Conservation (phyloP, 2,329 filamentous ascomycete genomes). For the Byssothecium circinans region DNA sequence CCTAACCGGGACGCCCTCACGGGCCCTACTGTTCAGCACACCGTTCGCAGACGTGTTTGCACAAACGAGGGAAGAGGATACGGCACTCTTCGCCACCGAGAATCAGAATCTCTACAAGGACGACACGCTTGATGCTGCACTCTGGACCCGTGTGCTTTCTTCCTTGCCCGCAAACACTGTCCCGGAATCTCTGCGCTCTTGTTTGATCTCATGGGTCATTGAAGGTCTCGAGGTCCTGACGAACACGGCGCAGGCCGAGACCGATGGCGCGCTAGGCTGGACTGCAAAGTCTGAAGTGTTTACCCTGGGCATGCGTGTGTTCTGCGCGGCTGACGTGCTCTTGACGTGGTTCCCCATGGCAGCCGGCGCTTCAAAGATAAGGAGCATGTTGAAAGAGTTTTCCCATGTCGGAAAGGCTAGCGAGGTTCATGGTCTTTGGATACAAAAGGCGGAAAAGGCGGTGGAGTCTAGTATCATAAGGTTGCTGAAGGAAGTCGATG, state of each 20-base stretch:
- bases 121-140: constrained; percentile 69
- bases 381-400: constrained; percentile 30
- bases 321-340: constrained; percentile 48
- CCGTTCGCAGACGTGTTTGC: constrained; percentile 27
- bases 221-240: constrained; percentile 54
- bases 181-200: constrained; percentile 21
- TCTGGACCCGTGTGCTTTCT: constrained; percentile 64
- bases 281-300: constrained; percentile 69
- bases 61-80: constrained; percentile 40
- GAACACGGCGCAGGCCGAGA: constrained; percentile 34
- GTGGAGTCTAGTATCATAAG: constrained; percentile 15
- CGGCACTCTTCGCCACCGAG: constrained; percentile 80
- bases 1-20: constrained; percentile 35
- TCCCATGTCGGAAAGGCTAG: constrained; percentile 18
- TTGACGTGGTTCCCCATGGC: constrained; percentile 23
- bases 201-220: constrained; percentile 50
- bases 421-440: constrained; percentile 42
- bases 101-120: constrained; percentile 95
- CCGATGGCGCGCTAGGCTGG: constrained; percentile 73
- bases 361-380: constrained; percentile 23
- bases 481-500: neutral
- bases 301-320: constrained; percentile 54
- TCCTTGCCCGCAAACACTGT: constrained; percentile 29
- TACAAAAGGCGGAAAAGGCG: constrained; percentile 39
- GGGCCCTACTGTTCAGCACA: neutral